Evolutionary conservation across 495 filamentous ascomycete genomes (phyloP), one percentile per base, ranked within the genome.

Genomic region (Penicillium mononematosum): DNA sequence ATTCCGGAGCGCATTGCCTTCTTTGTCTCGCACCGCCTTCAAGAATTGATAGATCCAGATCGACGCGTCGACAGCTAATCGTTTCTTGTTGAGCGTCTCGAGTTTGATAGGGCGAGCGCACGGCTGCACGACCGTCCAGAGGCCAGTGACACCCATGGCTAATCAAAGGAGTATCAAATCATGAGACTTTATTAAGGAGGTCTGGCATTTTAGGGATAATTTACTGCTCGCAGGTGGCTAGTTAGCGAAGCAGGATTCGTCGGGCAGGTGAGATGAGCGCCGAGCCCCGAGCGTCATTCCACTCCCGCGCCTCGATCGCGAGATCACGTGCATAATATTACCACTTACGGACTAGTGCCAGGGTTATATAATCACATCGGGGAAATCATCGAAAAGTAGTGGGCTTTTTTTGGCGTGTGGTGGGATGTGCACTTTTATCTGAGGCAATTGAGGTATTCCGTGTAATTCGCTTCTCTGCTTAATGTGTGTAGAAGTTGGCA

Each of bases 11-110:
- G 94, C 95, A 66, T 98, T 96, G 39, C 94, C 94, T 75, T 98
- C 94, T 66, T 96, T 96, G 73, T 98, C 94, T 63, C 94, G 91
- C 2, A 98, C 95, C 17, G 94, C 94, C 75, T 98, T 98, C 59
- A 98, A 83, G 68, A 98, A 98, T 69, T 98, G 94, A 76, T 98
- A 98, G 56, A 98, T 97, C 94, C 94, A 98, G 66, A 98, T 98
- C 3, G 91, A 96, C 50, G 95, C 94, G 73, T 98, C 94, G 70
- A 98, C 90, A 29, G 94, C 94, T 56, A 98, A 85, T 22, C 94
- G 90, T 70, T 96, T 96, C 58, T 87, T 87, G 70, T 96, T 96
- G 50, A 98, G 86, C 1, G 94, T 96, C 68, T 95, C 91, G 62
- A 98, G 88, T 72, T 96, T 96, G 57, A 94, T 92, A 29, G 79